phyloP scores from a whole-genome alignment of 179 eudicot genomes.

The Corrigiola litoralis region DNA sequence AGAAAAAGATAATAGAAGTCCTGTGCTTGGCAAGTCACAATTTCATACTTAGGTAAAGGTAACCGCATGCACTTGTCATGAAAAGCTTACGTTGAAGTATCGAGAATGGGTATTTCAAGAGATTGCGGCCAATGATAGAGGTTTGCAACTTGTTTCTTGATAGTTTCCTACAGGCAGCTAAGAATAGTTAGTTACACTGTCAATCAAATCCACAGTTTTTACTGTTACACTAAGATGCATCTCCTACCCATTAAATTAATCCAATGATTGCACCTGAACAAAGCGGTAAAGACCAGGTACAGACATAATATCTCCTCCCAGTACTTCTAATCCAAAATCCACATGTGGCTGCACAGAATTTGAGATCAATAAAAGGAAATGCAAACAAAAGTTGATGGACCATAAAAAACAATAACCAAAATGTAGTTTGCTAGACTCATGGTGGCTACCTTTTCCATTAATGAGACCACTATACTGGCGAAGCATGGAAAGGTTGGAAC shows the following conservation, averaged over 20 bases:
- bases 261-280: constrained; percentile 69
- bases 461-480: constrained; percentile 53
- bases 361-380: constrained; percentile 9
- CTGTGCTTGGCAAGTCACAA: background rate
- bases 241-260: constrained; percentile 21
- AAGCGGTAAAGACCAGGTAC: constrained; percentile 83
- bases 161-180: constrained; percentile 50
- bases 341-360: constrained; percentile 58
- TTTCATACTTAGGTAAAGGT: background rate
- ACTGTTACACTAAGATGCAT: constrained; percentile 3
- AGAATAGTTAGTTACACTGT: constrained; percentile 16
- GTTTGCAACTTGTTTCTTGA: constrained; percentile 67
- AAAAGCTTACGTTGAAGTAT: constrained; percentile 55
- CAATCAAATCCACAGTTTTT: constrained; percentile 6
- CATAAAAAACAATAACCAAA: background rate
- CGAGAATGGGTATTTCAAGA: constrained; percentile 80
- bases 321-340: constrained; percentile 76
- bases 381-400: constrained; percentile 1
- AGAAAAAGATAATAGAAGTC: background rate
- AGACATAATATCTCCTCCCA: constrained; percentile 92
- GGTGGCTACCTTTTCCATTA: constrained; percentile 63
- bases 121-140: constrained; percentile 89
- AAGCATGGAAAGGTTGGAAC: constrained; percentile 92
- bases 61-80: background rate
- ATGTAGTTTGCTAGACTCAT: background rate